Base-by-base conservation (phyloP, 139 green algal genomes). In the Edaphochlamys debaryana region DNA sequence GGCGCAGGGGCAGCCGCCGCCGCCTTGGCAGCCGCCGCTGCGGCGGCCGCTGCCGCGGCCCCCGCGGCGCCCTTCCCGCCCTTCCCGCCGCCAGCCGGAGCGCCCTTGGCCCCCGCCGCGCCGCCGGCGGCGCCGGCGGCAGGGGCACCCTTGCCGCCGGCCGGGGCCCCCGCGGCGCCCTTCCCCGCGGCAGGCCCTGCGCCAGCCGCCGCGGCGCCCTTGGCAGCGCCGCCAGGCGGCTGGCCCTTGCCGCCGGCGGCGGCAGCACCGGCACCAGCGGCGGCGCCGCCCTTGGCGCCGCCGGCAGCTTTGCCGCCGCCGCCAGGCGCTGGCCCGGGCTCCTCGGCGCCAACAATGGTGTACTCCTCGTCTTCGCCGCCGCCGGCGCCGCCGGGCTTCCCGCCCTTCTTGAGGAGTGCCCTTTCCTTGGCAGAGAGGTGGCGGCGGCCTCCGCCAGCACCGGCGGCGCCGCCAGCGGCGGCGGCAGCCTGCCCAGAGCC, bases 351-450 rank as follows among this genome's bases (percentile, higher is more conserved):
- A 27, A 82, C 62, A 25, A 82, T 82, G 0, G 75, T 82, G 17
- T 82, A 82, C n/a, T 82, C 75, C 42, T 82, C 75, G 32, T 82
- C 75, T n/a, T 63, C 75, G 58, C 45, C 66, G 64, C 37, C 79
- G 34, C 37, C 67, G 4, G 0, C 36, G 37, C 41, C 77, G 62
- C 36, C 77, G 30, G 36, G 41, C 9, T 38, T 29, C 7, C 58
- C 42, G 6, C 71, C 70, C 75, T 95, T 94, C 60, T 95, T 94
- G 48, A 93, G 64, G 42, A 78, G 15, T 32, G 82, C 85, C 3
- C 92, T 89, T 87, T 96, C 89, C 67, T 94, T 93, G 40, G 91
- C 92, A 30, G 92, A 95, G n/a, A 96, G 67, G 64, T 92, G 91
- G 20, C 89, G 90, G 79, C 82, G 77, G 19, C 86, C 80, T 40